Conservation (phyloP, 2,329 filamentous ascomycete genomes). For the Tolypocladium capitatum region DNA sequence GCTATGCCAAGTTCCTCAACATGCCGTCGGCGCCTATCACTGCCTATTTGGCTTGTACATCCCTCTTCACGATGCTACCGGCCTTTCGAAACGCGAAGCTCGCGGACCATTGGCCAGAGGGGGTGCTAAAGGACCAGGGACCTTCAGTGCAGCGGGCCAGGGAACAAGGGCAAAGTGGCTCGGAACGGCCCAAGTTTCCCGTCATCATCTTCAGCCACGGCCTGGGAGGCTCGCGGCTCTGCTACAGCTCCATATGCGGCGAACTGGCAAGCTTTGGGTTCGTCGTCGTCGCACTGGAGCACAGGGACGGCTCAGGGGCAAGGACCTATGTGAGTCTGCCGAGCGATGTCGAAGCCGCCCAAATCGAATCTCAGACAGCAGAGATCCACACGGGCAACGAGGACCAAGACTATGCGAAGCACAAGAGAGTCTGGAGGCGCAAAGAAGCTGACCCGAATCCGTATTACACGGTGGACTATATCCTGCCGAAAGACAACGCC, state of each 20-base stretch:
- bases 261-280: constrained; percentile 56
- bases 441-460: constrained; percentile 11
- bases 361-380: constrained; percentile 15
- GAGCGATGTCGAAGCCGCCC: constrained; percentile 20
- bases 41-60: constrained; percentile 40
- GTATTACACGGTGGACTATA: constrained; percentile 44
- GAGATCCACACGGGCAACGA: constrained; percentile 10
- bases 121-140: constrained; percentile 18
- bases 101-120: constrained; percentile 39
- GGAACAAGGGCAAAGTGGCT: constrained; percentile 6
- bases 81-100: constrained; percentile 48
- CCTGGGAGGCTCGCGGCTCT: constrained; percentile 48
- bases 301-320: constrained; percentile 51
- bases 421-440: constrained; percentile 17
- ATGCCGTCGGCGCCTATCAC: constrained; percentile 34
- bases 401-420: constrained; percentile 13
- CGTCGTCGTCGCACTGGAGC: constrained; percentile 50
- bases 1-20: constrained; percentile 48
- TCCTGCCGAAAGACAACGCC: constrained; percentile 45
- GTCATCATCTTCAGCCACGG: constrained; percentile 55
- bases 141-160: constrained; percentile 17
- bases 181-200: constrained; percentile 37
- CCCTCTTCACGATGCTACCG: constrained; percentile 51
- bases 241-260: constrained; percentile 49
- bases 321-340: constrained; percentile 47